Evolutionary conservation across 2,329 filamentous ascomycete species (phyloP).

Genomic region (Ophiocordyceps camponoti-rufipedis): DNA sequence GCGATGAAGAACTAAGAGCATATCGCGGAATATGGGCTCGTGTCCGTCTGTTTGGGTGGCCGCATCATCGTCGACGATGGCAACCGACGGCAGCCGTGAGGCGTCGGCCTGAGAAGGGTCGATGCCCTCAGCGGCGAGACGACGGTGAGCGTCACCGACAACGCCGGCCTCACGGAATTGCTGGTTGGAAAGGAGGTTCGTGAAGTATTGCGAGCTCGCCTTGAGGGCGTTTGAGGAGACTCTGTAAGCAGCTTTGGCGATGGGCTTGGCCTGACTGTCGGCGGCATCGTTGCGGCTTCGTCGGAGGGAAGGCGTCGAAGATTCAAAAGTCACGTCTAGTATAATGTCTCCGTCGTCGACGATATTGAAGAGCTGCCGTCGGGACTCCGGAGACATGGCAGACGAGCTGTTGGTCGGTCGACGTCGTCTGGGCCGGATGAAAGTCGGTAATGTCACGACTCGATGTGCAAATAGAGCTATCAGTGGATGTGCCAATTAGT

Average conservation of each 20-base stretch:
- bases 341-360: slow-evolving; percentile 43
- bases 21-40: slow-evolving; percentile 45
- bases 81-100: slow-evolving; percentile 40
- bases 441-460: no score
- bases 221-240: slow-evolving; percentile 38
- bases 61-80: slow-evolving; percentile 49
- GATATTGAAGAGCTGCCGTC: slow-evolving; percentile 25
- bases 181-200: slow-evolving; percentile 42
- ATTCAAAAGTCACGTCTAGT: slow-evolving; percentile 47
- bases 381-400: neutral
- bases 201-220: slow-evolving; percentile 51
- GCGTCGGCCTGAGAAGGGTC: slow-evolving; percentile 28
- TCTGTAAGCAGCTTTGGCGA: slow-evolving; percentile 32
- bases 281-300: slow-evolving; percentile 21
- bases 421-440: no score
- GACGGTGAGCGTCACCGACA: slow-evolving; percentile 30
- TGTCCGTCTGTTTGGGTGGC: slow-evolving; percentile 42
- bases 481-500: no score
- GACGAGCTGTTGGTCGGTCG: neutral
- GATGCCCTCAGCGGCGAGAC: slow-evolving; percentile 27
- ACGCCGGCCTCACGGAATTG: slow-evolving; percentile 44
- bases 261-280: slow-evolving; percentile 13
- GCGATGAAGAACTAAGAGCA: slow-evolving; percentile 48
- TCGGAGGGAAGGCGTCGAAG: slow-evolving; percentile 30
- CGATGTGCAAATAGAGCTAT: no score